Evolutionary conservation across 2,329 filamentous ascomycete genomes (phyloP).

Genomic region (Calonectria crousiana): DNA sequence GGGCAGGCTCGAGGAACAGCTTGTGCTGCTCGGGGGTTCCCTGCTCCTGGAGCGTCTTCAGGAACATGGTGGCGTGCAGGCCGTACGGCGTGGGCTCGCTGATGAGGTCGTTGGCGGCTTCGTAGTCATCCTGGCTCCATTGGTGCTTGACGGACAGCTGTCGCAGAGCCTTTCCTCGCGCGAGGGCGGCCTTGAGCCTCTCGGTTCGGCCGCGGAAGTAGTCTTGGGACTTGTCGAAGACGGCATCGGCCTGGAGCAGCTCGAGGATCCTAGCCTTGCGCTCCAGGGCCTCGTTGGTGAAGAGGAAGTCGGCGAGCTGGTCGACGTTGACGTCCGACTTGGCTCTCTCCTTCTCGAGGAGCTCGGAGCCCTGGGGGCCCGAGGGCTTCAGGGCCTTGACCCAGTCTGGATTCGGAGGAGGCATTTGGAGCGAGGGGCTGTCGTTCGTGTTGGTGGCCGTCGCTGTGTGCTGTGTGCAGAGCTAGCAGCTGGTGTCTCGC

Average conservation of each 20-base stretch:
- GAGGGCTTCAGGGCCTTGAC: conserved; percentile 56
- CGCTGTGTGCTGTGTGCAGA: neutral
- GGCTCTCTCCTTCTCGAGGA: conserved; percentile 76
- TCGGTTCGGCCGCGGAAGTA: conserved; percentile 79
- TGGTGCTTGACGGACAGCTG: conserved; percentile 75
- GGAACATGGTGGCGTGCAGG: conserved; percentile 70
- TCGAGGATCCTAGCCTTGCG: conserved; percentile 71
- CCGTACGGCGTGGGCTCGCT: conserved; percentile 81
- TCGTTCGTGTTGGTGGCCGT: neutral
- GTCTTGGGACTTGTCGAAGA: conserved; percentile 84
- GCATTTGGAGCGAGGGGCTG: conserved; percentile 30
- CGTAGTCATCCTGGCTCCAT: conserved; percentile 76
- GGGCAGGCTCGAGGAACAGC: conserved; percentile 76
- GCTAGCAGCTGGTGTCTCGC: neutral
- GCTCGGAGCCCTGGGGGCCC: conserved; percentile 75
- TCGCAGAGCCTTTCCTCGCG: conserved; percentile 76
- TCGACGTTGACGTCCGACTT: conserved; percentile 76
- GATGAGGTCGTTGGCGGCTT: conserved; percentile 75
- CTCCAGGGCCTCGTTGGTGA: conserved; percentile 74
- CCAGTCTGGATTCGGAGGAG: conserved; percentile 47
- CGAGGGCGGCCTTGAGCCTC: conserved; percentile 76
- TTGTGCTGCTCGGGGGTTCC: conserved; percentile 80
- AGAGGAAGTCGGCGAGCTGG: conserved; percentile 76
- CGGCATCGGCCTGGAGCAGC: conserved; percentile 74
- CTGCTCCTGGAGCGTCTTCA: conserved; percentile 75